These are phyloP conservation scores for Pleurozium schreberi DNA, from an alignment of 225 moss, liverwort and hornwort genomes.

Conservation along the genomic window DNA sequence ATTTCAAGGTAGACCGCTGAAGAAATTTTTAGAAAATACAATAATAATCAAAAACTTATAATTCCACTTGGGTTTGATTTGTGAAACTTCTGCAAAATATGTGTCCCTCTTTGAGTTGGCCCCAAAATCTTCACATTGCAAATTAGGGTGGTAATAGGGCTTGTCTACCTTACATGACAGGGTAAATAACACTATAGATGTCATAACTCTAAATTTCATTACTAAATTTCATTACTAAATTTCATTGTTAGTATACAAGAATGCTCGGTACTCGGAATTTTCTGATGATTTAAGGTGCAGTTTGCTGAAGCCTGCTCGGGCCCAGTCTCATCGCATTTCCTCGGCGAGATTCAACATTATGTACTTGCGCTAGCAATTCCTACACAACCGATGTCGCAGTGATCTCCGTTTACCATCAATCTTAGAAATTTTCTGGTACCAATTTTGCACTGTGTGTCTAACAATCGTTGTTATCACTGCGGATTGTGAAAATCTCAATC, in stretches of 20 bases:
- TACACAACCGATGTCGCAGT: neutral
- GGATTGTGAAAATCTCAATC: neutral
- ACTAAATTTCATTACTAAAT: no score
- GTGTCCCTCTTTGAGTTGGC: no score
- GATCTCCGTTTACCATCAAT: neutral
- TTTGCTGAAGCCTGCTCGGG: neutral
- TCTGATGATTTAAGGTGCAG: neutral
- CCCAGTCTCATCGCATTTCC: neutral
- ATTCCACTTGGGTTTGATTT: no score
- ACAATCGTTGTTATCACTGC: neutral
- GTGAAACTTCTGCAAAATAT: no score
- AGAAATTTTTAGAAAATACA: no score
- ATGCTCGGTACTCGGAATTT: neutral
- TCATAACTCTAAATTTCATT: neutral
- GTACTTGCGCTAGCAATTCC: neutral
- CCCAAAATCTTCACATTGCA: no score
- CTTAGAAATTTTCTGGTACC: neutral
- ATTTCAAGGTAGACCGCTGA: no score
- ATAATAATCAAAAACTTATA: no score
- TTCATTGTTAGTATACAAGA: no score
- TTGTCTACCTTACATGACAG: neutral
- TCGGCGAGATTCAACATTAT: no score
- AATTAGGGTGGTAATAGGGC: no score
- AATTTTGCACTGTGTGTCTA: neutral
- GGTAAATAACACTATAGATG: neutral